Evolutionary conservation across 345 rosid species (phyloP).

Genomic region (Eucalyptus regnans): DNA sequence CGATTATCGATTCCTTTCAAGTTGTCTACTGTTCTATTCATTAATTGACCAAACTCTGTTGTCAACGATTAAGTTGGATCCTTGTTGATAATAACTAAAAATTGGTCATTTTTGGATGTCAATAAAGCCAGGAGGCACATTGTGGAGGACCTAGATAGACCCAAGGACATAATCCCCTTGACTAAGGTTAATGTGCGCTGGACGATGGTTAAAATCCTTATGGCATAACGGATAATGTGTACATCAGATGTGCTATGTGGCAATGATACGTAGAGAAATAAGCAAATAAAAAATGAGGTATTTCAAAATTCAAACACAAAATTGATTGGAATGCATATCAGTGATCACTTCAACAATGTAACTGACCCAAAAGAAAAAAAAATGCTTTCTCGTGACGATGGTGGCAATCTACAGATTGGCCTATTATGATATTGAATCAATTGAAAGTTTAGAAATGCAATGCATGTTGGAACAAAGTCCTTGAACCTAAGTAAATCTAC

Average conservation of each 20-base stretch:
- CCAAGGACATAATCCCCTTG: neutral
- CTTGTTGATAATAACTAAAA: neutral
- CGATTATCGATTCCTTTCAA: neutral
- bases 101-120: neutral
- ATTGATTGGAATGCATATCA: neutral
- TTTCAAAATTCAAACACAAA: neutral
- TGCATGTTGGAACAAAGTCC: neutral
- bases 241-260: neutral
- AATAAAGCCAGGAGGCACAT: neutral
- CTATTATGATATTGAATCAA: neutral
- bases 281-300: neutral
- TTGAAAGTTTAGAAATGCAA: no score
- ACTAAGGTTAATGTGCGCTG: neutral
- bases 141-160: neutral
- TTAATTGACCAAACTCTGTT: neutral
- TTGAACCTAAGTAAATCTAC: neutral
- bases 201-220: neutral
- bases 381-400: neutral
- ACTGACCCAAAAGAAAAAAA: neutral
- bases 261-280: neutral
- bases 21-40: neutral
- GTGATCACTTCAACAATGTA: neutral
- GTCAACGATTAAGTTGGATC: neutral
- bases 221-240: neutral
- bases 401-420: accelerated